These are phyloP conservation scores for Trypanosoma boissoni DNA, from an alignment of 208 protist genomes.

Conservation along the genomic window DNA sequence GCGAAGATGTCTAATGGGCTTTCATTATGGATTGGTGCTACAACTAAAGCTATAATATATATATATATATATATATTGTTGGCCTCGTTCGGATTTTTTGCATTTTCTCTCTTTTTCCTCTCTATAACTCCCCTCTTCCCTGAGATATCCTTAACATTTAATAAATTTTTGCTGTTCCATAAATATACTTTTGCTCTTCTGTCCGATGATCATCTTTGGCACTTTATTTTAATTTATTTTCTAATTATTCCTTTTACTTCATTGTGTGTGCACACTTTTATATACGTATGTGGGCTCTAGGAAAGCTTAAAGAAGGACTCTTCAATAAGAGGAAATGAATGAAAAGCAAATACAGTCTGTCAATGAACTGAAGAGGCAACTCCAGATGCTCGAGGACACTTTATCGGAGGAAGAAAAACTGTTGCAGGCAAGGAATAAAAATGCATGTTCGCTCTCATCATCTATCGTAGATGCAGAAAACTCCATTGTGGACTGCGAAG, in stretches of 20 bases:
- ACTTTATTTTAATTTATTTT: too few species aligned
- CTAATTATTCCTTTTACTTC: too few species aligned
- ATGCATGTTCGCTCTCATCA: slow-evolving; percentile 12
- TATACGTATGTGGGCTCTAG: too few species aligned
- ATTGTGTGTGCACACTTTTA: too few species aligned
- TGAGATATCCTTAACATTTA: too few species aligned
- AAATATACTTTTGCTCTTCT: too few species aligned
- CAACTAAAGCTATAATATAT: slow-evolving; percentile 6
- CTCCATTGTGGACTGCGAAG: slow-evolving; percentile 23
- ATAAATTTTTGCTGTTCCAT: too few species aligned
- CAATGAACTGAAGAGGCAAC: slow-evolving; percentile 34
- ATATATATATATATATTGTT: slow-evolving; percentile 7
- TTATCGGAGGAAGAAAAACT: slow-evolving; percentile 25
- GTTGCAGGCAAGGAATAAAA: slow-evolving; percentile 15
- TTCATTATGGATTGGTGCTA: slow-evolving; percentile 66
- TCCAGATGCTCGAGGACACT: slow-evolving; percentile 42
- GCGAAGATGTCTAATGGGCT: slow-evolving; percentile 52
- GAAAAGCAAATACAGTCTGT: slow-evolving; percentile 32
- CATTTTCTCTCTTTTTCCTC: too few species aligned
- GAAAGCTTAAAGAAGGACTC: too few species aligned
- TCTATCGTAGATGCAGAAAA: slow-evolving; percentile 21
- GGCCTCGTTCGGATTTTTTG: not conserved
- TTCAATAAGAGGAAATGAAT: too few species aligned
- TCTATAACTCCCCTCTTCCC: too few species aligned
- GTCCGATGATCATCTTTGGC: too few species aligned